Percentiles rank a stretch among this genome's conserved stretches.
phyloP scores from a whole-genome alignment of 768 basidiomycete species.

The Cyclocybe cylindracea region DNA sequence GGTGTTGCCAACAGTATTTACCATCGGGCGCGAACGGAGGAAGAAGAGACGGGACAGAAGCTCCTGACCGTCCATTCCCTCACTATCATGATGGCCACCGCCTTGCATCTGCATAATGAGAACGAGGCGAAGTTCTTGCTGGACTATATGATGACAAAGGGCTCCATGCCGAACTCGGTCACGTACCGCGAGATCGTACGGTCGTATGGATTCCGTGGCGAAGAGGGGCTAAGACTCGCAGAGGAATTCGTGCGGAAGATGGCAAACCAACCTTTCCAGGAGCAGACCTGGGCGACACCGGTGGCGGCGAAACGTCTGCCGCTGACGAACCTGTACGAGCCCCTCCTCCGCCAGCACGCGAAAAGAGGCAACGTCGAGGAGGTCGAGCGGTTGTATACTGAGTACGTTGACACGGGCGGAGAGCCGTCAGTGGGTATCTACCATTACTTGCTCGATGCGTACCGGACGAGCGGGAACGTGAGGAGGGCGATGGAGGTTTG shows the following conservation, averaged over 20 bases:
- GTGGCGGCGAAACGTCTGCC: conserved; percentile 33
- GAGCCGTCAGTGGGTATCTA: conserved; percentile 60
- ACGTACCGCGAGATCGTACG: conserved; percentile 70
- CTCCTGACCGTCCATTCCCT: conserved; percentile 58
- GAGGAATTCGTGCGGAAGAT: conserved; percentile 64
- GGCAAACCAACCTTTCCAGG: conserved; percentile 29
- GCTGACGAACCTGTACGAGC: conserved; percentile 49
- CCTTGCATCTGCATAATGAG: conserved; percentile 56
- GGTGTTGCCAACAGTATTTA: conserved; percentile 66
- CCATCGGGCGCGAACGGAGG: conserved; percentile 60
- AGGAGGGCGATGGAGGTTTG: conserved; percentile 63
- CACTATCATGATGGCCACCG: conserved; percentile 76
- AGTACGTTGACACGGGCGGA: conserved; percentile 54
- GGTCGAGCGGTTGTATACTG: conserved; percentile 56
- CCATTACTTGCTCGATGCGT: conserved; percentile 68
- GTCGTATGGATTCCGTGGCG: conserved; percentile 55
- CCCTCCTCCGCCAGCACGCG: conserved; percentile 58
- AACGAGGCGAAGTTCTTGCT: conserved; percentile 63
- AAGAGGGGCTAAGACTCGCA: conserved; percentile 57
- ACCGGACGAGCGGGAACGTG: conserved; percentile 59
- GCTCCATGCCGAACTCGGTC: conserved; percentile 65
- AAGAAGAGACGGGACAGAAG: conserved; percentile 31
- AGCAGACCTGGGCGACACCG: conserved; percentile 36
- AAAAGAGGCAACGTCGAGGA: conserved; percentile 43
- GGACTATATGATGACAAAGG: conserved; percentile 67